Evolutionary conservation across 306 rosid genomes (phyloP).

Genomic region (Acacia melanoxylon): DNA sequence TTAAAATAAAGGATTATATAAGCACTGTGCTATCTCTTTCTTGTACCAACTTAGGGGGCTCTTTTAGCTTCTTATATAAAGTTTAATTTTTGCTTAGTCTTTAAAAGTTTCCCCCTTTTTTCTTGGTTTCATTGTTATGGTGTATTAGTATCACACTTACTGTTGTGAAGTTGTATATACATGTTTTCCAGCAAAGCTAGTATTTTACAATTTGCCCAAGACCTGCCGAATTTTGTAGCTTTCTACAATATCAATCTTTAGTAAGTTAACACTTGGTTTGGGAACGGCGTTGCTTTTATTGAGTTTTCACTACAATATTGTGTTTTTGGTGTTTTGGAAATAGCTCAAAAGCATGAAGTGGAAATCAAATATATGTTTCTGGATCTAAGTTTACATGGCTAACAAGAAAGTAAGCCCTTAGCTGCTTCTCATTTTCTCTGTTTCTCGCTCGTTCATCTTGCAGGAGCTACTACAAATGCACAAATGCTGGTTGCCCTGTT

Average conservation of each 20-base stretch:
- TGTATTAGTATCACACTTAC: neutral
- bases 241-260: neutral
- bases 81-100: neutral
- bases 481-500: conserved; percentile 94
- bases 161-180: neutral
- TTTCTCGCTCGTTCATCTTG: conserved; percentile 36
- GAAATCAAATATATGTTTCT: neutral
- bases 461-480: conserved; percentile 99
- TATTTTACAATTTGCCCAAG: neutral
- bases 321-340: conserved; percentile 10
- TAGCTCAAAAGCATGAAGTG: conserved; percentile 1
- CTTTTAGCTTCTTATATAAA: neutral
- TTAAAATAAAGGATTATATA: conserved; percentile 16
- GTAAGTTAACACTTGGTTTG: neutral
- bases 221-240: neutral
- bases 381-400: conserved; percentile 6
- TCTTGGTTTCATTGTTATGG: no score
- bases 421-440: conserved; percentile 15
- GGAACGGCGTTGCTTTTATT: neutral
- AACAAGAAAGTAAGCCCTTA: neutral
- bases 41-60: neutral
- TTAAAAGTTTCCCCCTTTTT: neutral
- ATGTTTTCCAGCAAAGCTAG: neutral
- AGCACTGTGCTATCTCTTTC: conserved; percentile 18
- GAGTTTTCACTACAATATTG: conserved; percentile 15